Conservation (phyloP, 2,329 filamentous ascomycete species). For the Trichoderma hamatum region DNA sequence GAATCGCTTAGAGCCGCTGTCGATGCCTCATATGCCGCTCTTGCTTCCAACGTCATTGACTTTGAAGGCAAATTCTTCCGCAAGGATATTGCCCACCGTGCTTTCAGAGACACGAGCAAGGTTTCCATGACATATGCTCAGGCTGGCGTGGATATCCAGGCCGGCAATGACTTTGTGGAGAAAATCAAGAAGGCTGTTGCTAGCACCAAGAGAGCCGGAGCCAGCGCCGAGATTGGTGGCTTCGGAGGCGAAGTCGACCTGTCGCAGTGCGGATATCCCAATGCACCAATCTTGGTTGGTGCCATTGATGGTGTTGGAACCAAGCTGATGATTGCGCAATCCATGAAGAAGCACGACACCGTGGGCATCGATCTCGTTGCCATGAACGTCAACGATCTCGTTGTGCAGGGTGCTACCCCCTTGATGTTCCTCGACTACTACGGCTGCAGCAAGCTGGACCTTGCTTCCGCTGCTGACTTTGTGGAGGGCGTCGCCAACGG, state of each 20-base stretch:
- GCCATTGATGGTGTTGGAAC: slow-evolving; percentile 97
- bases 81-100: slow-evolving; percentile 86
- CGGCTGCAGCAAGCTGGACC: slow-evolving; percentile 85
- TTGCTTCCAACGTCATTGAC: slow-evolving; percentile 67
- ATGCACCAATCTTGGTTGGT: slow-evolving; percentile 81
- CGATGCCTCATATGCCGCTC: slow-evolving; percentile 81
- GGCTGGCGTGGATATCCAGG: slow-evolving; percentile 91
- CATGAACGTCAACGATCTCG: slow-evolving; percentile 98
- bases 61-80: slow-evolving; percentile 91
- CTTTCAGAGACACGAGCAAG: slow-evolving; percentile 55
- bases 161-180: slow-evolving; percentile 89
- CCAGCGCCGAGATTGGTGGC: slow-evolving; percentile 91
- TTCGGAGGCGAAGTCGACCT: slow-evolving; percentile 75
- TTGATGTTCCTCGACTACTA: slow-evolving; percentile 98
- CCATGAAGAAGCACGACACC: slow-evolving; percentile 86
- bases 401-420: slow-evolving; percentile 93
- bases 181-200: slow-evolving; percentile 89
- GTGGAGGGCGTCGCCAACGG: slow-evolving; percentile 88
- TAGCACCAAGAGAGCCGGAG: slow-evolving; percentile 80
- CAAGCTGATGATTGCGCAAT: slow-evolving; percentile 94
- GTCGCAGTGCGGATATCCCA: slow-evolving; percentile 70
- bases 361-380: slow-evolving; percentile 96
- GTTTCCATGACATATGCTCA: slow-evolving; percentile 79
- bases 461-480: slow-evolving; percentile 78
- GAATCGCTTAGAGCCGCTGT: slow-evolving; percentile 79